phyloP scores from a whole-genome alignment of 306 rosid genomes.

The Trichosanthes truncata region DNA sequence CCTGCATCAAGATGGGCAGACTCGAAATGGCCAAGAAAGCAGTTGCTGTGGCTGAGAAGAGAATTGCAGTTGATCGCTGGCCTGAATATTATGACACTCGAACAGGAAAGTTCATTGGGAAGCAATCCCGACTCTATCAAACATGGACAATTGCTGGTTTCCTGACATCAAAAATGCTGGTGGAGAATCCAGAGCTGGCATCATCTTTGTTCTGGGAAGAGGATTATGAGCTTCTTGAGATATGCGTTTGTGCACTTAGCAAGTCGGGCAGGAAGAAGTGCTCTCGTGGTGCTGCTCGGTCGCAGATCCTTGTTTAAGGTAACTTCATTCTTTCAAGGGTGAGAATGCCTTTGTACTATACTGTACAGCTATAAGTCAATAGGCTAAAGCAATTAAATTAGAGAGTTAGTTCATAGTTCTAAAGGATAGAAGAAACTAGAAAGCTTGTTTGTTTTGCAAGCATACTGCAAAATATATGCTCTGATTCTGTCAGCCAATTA shows the following conservation, averaged over 20 bases:
- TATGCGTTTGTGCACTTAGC: slow-evolving; percentile 71
- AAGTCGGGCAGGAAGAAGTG: slow-evolving; percentile 78
- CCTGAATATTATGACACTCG: slow-evolving; percentile 94
- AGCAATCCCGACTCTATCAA: slow-evolving; percentile 73
- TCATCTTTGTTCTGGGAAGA: slow-evolving; percentile 72
- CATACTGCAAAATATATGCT: background rate
- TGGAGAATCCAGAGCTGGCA: slow-evolving; percentile 77
- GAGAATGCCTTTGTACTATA: background rate
- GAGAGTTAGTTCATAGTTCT: slow-evolving; percentile 1
- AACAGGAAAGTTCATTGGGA: slow-evolving; percentile 75
- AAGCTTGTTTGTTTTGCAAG: background rate
- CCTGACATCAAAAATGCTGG: slow-evolving; percentile 84
- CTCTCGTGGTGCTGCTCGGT: slow-evolving; percentile 72
- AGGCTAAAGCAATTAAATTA: background rate
- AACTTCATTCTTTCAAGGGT: background rate
- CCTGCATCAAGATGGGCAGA: slow-evolving; percentile 92
- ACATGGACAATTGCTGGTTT: slow-evolving; percentile 93
- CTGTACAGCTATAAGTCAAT: slow-evolving; percentile 14
- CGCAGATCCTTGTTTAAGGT: slow-evolving; percentile 65
- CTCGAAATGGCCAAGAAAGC: slow-evolving; percentile 67
- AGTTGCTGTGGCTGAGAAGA: slow-evolving; percentile 62
- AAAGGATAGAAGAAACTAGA: background rate
- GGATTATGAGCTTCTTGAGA: slow-evolving; percentile 78
- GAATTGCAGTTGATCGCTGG: slow-evolving; percentile 64
- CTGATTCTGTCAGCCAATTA: background rate